These are phyloP conservation scores for Krasilnikovozyma curviuscula DNA, from an alignment of 768 basidiomycete genomes.

Conservation along the genomic window DNA sequence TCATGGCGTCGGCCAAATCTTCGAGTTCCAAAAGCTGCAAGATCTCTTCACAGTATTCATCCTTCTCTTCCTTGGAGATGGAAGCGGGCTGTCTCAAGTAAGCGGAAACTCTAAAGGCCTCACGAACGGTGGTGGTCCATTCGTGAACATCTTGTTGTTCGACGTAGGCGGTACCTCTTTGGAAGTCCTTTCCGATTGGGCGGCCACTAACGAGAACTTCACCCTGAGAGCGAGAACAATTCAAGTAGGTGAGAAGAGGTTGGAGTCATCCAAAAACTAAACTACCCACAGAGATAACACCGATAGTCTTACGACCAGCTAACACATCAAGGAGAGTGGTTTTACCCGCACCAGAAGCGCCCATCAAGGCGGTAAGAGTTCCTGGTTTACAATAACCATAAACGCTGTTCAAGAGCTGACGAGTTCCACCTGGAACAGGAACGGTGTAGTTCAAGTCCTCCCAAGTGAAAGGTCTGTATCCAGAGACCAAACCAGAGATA, in stretches of 20 bases:
- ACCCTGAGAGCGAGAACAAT: too few species aligned
- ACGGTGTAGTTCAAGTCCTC: constrained; percentile 22
- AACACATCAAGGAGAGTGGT: constrained; percentile 42
- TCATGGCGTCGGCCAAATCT: constrained; percentile 61
- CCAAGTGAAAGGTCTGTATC: constrained; percentile 24
- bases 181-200: constrained; percentile 37
- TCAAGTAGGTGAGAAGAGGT: too few species aligned
- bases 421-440: constrained; percentile 18
- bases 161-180: constrained; percentile 37
- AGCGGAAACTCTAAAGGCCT: constrained; percentile 63
- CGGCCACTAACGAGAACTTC: constrained; percentile 46
- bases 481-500: constrained; percentile 14
- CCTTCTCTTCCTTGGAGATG: constrained; percentile 49
- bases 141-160: constrained; percentile 35
- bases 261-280: too few species aligned
- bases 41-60: constrained; percentile 40
- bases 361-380: constrained; percentile 69
- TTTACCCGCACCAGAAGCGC: constrained; percentile 33
- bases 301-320: constrained; percentile 38
- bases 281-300: too few species aligned
- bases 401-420: constrained; percentile 22
- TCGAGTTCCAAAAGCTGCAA: constrained; percentile 38
- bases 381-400: constrained; percentile 68
- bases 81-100: constrained; percentile 51
- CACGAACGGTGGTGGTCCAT: constrained; percentile 53